Percentiles rank a stretch among this genome's conserved stretches.
Conservation (phyloP, 164 flowering plant species). For the Chimonanthus praecox region DNA sequence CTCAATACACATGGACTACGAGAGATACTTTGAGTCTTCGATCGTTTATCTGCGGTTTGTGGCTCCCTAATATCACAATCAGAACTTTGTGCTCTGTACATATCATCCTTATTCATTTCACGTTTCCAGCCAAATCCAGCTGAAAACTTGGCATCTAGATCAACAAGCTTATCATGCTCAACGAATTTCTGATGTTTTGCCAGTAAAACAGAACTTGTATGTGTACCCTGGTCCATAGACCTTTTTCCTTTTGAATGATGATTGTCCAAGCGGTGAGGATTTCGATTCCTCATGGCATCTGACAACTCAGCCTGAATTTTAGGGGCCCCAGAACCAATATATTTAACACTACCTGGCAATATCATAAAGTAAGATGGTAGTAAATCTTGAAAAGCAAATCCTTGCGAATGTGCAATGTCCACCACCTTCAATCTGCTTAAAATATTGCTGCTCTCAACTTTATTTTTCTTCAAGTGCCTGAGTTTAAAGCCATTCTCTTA, state of each 20-base stretch:
- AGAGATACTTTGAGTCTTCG: constrained; percentile 16
- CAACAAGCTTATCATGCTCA: constrained; percentile 20
- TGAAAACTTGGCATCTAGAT: constrained; percentile 30
- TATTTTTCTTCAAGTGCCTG: constrained; percentile 34
- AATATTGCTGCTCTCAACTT: constrained; percentile 45
- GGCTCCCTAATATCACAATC: constrained; percentile 14
- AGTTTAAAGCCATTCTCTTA: constrained; percentile 67
- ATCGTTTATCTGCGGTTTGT: constrained; percentile 10
- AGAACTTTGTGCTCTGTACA: constrained; percentile 18
- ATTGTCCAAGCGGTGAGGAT: constrained; percentile 11
- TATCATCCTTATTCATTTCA: constrained; percentile 16
- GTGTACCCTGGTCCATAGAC: constrained; percentile 20
- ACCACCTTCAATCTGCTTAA: constrained; percentile 64
- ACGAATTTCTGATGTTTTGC: constrained; percentile 44
- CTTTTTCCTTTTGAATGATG: constrained; percentile 33
- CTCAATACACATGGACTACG: constrained; percentile 14
- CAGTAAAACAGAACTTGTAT: constrained; percentile 13
- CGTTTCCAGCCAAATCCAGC: constrained; percentile 23
- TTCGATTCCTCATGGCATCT: constrained; percentile 21
- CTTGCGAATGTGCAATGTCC: constrained; percentile 57
- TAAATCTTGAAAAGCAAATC: constrained; percentile 49
- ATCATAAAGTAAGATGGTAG: constrained; percentile 70
- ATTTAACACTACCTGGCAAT: constrained; percentile 46
- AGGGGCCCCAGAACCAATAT: constrained; percentile 36
- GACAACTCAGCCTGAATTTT: constrained; percentile 18